Evolutionary conservation across 177 flowering plant species (phyloP).

Genomic region (Vitis hybrid): DNA sequence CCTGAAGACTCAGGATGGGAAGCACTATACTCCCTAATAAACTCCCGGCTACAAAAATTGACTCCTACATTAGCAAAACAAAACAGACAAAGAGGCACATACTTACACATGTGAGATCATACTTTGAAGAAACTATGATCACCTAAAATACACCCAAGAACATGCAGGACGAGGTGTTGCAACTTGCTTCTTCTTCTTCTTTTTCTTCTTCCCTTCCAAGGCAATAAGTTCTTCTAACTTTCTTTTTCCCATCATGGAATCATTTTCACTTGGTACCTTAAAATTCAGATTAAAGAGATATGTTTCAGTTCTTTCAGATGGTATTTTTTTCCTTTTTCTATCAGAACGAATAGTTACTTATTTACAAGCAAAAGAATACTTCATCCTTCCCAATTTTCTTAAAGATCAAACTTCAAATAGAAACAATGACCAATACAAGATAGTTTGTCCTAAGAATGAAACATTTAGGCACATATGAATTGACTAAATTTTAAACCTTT

Average conservation of each 20-base stretch:
- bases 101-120: background rate
- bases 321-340: background rate
- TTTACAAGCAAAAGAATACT: too few relatives aligned
- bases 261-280: conserved; percentile 30
- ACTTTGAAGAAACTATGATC: background rate
- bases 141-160: conserved; percentile 51
- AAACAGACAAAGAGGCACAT: background rate
- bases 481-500: too few relatives aligned
- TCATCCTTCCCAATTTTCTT: too few relatives aligned
- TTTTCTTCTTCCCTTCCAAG: conserved; percentile 32
- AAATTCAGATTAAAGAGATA: background rate
- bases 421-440: too few relatives aligned
- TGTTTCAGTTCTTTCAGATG: background rate
- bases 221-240: conserved; percentile 21
- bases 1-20: conserved; percentile 46
- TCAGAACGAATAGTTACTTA: too few relatives aligned
- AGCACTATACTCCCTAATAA: conserved; percentile 43
- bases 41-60: conserved; percentile 31
- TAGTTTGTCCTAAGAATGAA: too few relatives aligned
- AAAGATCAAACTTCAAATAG: too few relatives aligned
- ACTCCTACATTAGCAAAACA: background rate
- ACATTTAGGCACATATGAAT: too few relatives aligned
- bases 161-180: conserved; percentile 42
- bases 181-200: conserved; percentile 36
- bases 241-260: conserved; percentile 15